These are phyloP conservation scores for Ajuga chamaepitys DNA, from an alignment of 257 asterid species.

Conservation along the genomic window DNA sequence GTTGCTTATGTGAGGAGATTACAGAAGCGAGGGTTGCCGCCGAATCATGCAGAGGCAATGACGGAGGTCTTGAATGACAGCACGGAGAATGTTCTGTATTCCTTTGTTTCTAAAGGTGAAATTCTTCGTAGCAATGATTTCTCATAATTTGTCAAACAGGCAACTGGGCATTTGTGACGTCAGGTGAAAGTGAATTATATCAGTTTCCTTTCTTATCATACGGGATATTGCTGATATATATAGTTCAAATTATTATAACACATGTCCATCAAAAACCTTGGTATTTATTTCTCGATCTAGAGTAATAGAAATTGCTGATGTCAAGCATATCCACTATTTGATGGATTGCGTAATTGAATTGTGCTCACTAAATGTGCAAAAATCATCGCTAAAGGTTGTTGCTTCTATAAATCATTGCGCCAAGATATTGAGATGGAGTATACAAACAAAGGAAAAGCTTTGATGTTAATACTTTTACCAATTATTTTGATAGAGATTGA, in stretches of 20 bases:
- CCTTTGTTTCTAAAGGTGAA: too few relatives aligned
- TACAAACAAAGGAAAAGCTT: constrained; percentile 77
- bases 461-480: neutral
- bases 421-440: constrained; percentile 53
- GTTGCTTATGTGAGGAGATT: too few relatives aligned
- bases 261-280: constrained; percentile 62
- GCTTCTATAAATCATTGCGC: constrained; percentile 64
- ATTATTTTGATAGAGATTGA: neutral
- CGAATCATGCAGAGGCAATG: too few relatives aligned
- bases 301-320: constrained; percentile 46
- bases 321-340: constrained; percentile 57
- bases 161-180: constrained; percentile 77
- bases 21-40: too few relatives aligned
- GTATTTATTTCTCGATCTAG: constrained; percentile 49
- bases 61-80: too few relatives aligned
- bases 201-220: constrained; percentile 55
- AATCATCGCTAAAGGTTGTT: constrained; percentile 50
- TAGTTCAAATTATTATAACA: constrained; percentile 42
- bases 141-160: constrained; percentile 40
- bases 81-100: too few relatives aligned
- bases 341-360: constrained; percentile 63
- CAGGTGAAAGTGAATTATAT: constrained; percentile 53
- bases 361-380: constrained; percentile 71
- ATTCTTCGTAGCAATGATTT: too few relatives aligned
- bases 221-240: constrained; percentile 46